Evolutionary conservation across 208 protist genomes (phyloP).

Genomic region (Leishmania tarentolae): DNA sequence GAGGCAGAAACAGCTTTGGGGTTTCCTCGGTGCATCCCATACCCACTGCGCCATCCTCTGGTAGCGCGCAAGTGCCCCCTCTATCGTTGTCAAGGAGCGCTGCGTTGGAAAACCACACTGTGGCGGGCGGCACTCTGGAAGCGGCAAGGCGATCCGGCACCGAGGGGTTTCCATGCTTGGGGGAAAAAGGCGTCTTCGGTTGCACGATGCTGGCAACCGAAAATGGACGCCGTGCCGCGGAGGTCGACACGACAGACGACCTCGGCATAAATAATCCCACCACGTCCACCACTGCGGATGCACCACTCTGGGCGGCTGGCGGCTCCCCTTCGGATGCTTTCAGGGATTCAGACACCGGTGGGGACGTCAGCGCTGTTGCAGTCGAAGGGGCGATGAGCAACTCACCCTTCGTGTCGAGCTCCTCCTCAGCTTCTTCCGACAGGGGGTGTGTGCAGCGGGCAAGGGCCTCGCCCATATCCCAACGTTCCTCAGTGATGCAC

Average conservation of each 20-base stretch:
- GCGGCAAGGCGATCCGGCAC: background rate
- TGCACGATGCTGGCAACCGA: background rate
- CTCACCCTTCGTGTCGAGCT: conserved; percentile 4
- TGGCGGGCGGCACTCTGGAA: background rate
- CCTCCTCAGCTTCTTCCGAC: background rate
- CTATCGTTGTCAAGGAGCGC: background rate
- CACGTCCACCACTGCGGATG: background rate
- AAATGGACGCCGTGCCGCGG: background rate
- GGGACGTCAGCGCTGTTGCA: background rate
- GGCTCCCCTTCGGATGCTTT: background rate
- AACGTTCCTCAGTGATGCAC: background rate
- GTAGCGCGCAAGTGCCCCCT: background rate
- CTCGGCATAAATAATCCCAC: background rate
- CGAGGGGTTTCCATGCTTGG: background rate
- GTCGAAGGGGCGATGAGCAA: background rate
- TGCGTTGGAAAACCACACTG: background rate
- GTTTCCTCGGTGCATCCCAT: background rate
- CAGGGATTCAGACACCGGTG: background rate
- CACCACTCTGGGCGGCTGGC: background rate
- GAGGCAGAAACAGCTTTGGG: background rate
- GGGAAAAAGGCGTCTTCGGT: background rate
- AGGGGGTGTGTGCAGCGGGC: background rate
- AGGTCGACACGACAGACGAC: background rate
- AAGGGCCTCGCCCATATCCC: background rate
- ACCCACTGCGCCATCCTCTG: background rate